A percentile compares a stretch with the other conserved stretches of the same genome.
phyloP scores from a whole-genome alignment of 148 eudicot species.

The Amaranthus palmeri region DNA sequence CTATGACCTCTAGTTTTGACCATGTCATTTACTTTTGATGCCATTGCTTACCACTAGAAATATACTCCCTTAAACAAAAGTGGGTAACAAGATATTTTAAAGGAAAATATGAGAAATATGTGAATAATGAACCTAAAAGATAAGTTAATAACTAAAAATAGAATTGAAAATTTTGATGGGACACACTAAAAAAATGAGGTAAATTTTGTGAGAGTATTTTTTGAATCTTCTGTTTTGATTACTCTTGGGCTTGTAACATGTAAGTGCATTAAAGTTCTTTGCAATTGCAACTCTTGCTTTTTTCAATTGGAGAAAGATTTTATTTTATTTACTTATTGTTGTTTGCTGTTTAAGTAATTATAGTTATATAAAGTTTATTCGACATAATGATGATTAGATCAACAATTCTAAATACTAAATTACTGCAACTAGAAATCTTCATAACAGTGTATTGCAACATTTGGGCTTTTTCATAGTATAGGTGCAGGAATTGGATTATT shows the following conservation, averaged over 20 bases:
- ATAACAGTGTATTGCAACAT: background rate
- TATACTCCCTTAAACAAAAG: too few species aligned
- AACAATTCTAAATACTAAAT: background rate
- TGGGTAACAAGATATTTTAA: too few species aligned
- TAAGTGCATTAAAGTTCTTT: background rate
- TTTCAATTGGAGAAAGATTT: background rate
- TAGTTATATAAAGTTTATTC: background rate
- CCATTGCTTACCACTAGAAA: too few species aligned
- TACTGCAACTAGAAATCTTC: background rate
- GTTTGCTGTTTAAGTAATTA: background rate
- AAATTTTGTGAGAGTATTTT: too few species aligned
- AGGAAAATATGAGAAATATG: too few species aligned
- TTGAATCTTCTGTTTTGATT: background rate
- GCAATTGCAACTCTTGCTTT: background rate
- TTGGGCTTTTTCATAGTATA: background rate
- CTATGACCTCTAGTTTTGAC: slow-evolving; percentile 2
- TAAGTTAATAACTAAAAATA: too few species aligned
- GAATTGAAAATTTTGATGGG: too few species aligned
- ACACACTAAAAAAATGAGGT: too few species aligned
- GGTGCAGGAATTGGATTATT: background rate
- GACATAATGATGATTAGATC: background rate
- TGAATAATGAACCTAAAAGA: too few species aligned
- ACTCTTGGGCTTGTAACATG: slow-evolving; percentile 1
- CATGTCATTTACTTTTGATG: background rate
- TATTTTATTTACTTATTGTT: background rate